phyloP scores from a whole-genome alignment of 768 basidiomycete species.

The Lentinula sp. region DNA sequence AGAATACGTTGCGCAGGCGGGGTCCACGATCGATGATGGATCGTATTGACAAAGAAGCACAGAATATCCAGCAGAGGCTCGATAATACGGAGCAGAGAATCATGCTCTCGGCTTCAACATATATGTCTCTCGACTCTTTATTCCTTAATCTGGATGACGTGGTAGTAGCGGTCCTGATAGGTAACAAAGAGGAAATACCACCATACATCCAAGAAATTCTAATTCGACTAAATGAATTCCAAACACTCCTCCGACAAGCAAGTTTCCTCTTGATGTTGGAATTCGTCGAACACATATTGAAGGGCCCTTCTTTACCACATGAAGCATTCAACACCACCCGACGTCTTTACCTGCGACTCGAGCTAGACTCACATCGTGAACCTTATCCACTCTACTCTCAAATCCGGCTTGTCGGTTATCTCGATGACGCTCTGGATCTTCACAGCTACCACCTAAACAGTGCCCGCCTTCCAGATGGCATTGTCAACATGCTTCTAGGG shows the following conservation, averaged over 20 bases:
- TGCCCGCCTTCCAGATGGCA: not conserved
- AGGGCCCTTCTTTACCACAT: constrained; percentile 17
- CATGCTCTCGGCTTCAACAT: constrained; percentile 3
- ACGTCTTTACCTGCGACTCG: constrained; percentile 26
- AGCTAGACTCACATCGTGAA: not conserved
- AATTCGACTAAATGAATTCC: constrained; percentile 13
- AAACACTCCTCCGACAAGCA: constrained; percentile 21
- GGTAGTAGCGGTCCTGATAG: constrained; percentile 10
- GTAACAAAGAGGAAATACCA: constrained; percentile 11
- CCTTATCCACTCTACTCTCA: not conserved
- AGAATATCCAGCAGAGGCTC: not conserved
- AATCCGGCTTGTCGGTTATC: not conserved
- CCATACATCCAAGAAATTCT: constrained; percentile 16
- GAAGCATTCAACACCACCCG: constrained; percentile 32
- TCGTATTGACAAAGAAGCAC: not conserved
- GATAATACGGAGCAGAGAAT: not conserved
- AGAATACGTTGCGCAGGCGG: not conserved
- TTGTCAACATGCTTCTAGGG: not conserved
- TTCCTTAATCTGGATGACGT: constrained; percentile 9
- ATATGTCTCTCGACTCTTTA: constrained; percentile 13
- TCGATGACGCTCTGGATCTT: constrained; percentile 1
- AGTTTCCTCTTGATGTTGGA: constrained; percentile 24
- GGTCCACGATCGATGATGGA: not conserved
- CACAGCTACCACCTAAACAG: not conserved
- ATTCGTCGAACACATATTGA: constrained; percentile 18